Base-by-base conservation (phyloP, 371 early-diverging fungal species). In the Mucor saturninus region DNA sequence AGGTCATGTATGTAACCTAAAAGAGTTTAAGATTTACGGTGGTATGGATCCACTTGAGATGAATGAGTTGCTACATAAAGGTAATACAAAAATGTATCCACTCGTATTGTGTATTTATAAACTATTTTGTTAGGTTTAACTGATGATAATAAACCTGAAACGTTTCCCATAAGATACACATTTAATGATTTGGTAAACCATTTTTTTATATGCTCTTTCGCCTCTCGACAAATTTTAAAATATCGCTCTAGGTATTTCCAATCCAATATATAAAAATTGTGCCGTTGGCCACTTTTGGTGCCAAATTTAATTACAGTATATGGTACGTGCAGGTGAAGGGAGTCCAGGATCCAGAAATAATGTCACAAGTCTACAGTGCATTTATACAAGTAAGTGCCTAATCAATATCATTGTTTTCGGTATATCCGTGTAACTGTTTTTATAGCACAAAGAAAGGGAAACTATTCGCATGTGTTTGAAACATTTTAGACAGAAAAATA, bases 1-100 rank as follows among this genome's bases (percentile, higher is more conserved):
- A 89, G 91, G 89, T 4, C 99, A 98, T 76, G 95, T 97, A 35
- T 98, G 97, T 77, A 98, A 98, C 73, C 73, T 98, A 31, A 96
- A 94, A 63, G 96, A 98, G 76, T 96, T 98, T 85, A 95, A 95
- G 71, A 91, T 98, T 3, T 96, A 77, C 71, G 95, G 93, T 48
- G 95, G 95, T 2, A 75, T 94, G 74, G 73, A 87, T 4, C 85
- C 85, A 14, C 83, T 90, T 54, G 88, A 91, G 65, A 90, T 95
- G 91, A 80, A 80, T 40, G 96, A 97, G 73, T 75, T 97, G 10
- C 78, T 96, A 39, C 94, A 95, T 71, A 84, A 86, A 58, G 97
- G 97, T 84, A 50, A 59, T 7, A 7, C 26, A 50, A 9, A 21
- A 26, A 15, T 4, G 29, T 21, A 21, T 21, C 1, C 21, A 21